These are phyloP conservation scores for Cyclospora cayetanensis DNA, from an alignment of 169 alveolate genomes.

Conservation along the genomic window DNA sequence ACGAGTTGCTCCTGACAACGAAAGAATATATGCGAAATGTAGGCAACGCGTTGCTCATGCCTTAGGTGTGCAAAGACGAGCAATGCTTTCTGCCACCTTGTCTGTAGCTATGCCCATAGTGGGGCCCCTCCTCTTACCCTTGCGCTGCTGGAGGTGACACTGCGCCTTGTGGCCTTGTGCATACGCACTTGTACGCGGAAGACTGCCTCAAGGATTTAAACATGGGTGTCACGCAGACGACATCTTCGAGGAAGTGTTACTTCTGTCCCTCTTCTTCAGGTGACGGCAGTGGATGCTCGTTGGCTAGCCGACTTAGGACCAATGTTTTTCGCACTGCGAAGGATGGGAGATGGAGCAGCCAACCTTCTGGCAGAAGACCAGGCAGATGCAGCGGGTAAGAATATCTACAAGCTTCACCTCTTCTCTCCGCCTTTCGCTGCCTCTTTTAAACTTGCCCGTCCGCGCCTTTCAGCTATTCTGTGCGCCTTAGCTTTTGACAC, in stretches of 20 bases:
- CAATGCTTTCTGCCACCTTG: too few relatives aligned
- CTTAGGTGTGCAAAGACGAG: too few relatives aligned
- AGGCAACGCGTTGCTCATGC: not conserved
- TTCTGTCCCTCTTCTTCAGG: constrained; percentile 85
- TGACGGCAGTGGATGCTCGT: constrained; percentile 98
- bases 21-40: constrained; percentile 97
- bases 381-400: not conserved
- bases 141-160: too few relatives aligned
- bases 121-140: too few relatives aligned
- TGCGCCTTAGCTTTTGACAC: not conserved
- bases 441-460: not conserved
- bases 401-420: not conserved
- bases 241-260: too few relatives aligned
- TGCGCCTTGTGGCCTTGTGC: too few relatives aligned
- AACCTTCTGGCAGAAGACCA: constrained; percentile 23
- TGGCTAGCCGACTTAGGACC: constrained; percentile 96
- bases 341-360: constrained; percentile 10
- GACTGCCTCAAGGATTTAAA: too few relatives aligned
- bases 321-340: constrained; percentile 78
- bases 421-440: not conserved
- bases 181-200: too few relatives aligned
- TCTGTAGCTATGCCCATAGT: too few relatives aligned
- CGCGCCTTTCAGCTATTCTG: not conserved
- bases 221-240: not conserved
- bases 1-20: constrained; percentile 98